These are phyloP conservation scores for Penicillium macrosclerotiorum DNA, from an alignment of 495 filamentous ascomycete species.

Conservation along the genomic window DNA sequence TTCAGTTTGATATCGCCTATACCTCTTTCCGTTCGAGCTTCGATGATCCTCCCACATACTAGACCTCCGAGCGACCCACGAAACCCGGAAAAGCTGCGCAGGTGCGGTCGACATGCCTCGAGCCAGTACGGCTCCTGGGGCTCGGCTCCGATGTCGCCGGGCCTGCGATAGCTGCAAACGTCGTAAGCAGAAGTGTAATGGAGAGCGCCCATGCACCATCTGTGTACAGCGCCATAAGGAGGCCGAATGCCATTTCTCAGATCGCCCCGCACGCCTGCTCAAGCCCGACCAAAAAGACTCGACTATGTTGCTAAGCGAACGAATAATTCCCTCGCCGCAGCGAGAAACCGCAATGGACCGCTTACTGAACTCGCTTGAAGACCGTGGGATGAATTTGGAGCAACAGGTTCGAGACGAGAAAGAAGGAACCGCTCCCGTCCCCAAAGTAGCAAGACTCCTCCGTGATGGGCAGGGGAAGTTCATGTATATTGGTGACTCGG, in stretches of 20 bases:
- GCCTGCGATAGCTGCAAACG: constrained; percentile 78
- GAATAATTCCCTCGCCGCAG: constrained; percentile 30
- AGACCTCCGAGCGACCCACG: not conserved
- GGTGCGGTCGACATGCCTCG: constrained; percentile 32
- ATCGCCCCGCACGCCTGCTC: constrained; percentile 40
- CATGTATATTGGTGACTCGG: constrained; percentile 72
- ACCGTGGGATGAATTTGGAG: constrained; percentile 34
- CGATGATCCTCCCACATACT: constrained; percentile 3
- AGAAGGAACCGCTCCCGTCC: constrained; percentile 40
- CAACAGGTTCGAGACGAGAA: constrained; percentile 35
- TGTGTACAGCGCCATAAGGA: constrained; percentile 58
- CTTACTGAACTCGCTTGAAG: constrained; percentile 38
- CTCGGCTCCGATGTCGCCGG: constrained; percentile 39
- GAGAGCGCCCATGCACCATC: constrained; percentile 65
- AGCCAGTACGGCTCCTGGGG: constrained; percentile 33
- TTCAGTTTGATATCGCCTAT: not conserved
- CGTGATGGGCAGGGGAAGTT: constrained; percentile 54
- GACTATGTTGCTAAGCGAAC: constrained; percentile 43
- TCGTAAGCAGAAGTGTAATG: constrained; percentile 80
- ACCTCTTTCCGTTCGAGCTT: not conserved
- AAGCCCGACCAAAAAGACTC: constrained; percentile 33
- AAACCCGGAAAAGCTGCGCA: constrained; percentile 8
- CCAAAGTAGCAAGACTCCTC: constrained; percentile 50
- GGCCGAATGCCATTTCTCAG: constrained; percentile 44
- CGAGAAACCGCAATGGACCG: constrained; percentile 42